Evolutionary conservation across 805 yeast genomes (phyloP), one percentile per base, ranked within the genome.

Genomic region (Saturnispora kantuleensis): DNA sequence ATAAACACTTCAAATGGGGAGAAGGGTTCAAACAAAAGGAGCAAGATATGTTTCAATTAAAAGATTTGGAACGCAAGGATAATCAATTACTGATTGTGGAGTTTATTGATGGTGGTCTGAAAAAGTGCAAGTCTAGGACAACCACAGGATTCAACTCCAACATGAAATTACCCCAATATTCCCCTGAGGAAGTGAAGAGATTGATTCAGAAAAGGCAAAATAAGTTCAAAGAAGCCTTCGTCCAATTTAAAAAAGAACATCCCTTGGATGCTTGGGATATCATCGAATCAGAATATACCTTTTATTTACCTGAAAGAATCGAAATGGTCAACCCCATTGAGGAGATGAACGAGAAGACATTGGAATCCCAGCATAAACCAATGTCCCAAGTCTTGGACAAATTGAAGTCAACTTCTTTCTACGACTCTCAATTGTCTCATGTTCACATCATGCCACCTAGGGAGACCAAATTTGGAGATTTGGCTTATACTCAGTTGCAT

Each of bases 71-170:
- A 12, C 63, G 59, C 12, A 56, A 53, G 6, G 65, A 65, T 10
- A 67, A 70, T 16, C 88, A 81, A 50, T 55, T 84, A 8, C 65
- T 89, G 26, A 68, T 85, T 1, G 83, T 89, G 56, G 89, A 83
- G 51, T 85, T 89, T 59, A 69, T 76, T 13, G 95, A 89, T 59
- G 84, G 83, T 11, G 68, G 71, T 47, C 56, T 73, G 54, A 52
- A 66, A 54, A 73, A 67, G 53, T 76, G 65, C 51, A 75, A 69
- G 67, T 21, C 26, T 21, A 21, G 26, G 5, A 73, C 65, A 35
- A 73, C 60, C 64, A 54, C 66, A 11, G 58, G 67, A 4, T 66
- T 56, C 51, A 67, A 58, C 41, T 63, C 71, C 5, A 73, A 71
- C 39, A 66, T 79, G 47, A 69, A 65, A 38, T 50, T 75, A 13